Evolutionary conservation across 495 filamentous ascomycete species (phyloP).

Genomic region (Penicillium pancosmium): DNA sequence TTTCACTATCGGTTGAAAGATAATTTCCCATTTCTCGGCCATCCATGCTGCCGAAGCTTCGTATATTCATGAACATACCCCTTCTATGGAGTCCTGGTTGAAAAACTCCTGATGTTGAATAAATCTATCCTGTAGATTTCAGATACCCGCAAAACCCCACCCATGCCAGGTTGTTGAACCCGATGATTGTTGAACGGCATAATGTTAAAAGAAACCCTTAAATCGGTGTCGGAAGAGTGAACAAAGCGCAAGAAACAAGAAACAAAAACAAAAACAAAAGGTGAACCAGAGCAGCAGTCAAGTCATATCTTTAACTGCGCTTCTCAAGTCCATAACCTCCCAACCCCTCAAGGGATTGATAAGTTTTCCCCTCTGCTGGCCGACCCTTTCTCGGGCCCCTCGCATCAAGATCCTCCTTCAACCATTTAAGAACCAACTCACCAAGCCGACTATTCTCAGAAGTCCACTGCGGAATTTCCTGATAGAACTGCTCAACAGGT

Average conservation of each 20-base stretch:
- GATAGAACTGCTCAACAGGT: constrained; percentile 57
- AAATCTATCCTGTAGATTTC: constrained; percentile 21
- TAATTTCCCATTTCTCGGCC: not conserved
- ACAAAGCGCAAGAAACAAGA: not conserved
- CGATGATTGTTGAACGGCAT: constrained; percentile 37
- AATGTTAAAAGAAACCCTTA: constrained; percentile 17
- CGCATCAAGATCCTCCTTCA: constrained; percentile 78
- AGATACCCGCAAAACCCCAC: constrained; percentile 29
- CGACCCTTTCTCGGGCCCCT: constrained; percentile 72
- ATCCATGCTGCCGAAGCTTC: not conserved
- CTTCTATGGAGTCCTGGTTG: constrained; percentile 33
- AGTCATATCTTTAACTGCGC: constrained; percentile 31
- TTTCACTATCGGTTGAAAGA: constrained; percentile 3
- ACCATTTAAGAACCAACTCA: constrained; percentile 83
- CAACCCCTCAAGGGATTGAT: constrained; percentile 62
- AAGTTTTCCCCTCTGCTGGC: constrained; percentile 69
- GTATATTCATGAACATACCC: constrained; percentile 7
- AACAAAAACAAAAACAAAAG: constrained; percentile 5
- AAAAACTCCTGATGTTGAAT: constrained; percentile 40
- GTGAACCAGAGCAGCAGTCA: constrained; percentile 3
- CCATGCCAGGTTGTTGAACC: constrained; percentile 36
- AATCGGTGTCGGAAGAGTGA: not conserved
- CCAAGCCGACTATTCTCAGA: constrained; percentile 74
- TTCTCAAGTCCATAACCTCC: constrained; percentile 85
- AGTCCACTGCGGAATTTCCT: constrained; percentile 41